Conservation (phyloP, 345 rosid genomes). For the Erodium maritimum region DNA sequence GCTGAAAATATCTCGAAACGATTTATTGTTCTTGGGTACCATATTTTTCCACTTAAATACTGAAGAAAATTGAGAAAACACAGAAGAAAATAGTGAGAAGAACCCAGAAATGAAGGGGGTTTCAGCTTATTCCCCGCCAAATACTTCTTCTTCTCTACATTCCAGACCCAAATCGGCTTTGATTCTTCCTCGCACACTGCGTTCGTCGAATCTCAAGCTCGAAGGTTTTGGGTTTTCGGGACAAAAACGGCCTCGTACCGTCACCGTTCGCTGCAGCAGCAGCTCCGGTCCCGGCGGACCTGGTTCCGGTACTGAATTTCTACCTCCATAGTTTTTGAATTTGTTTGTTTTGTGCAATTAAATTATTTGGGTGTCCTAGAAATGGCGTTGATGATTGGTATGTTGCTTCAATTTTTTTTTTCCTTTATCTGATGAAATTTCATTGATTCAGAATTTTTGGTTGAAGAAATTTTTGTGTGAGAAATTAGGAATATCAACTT, state of each 20-base stretch:
- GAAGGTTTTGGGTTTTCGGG: constrained; percentile 12
- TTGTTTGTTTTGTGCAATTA: neutral
- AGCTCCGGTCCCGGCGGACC: constrained; percentile 5
- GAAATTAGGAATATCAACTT: too few relatives aligned
- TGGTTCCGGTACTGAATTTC: constrained; percentile 18
- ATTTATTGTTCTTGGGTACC: too few relatives aligned
- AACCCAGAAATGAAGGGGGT: constrained; percentile 10
- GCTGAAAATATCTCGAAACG: too few relatives aligned
- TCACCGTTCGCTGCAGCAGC: constrained; percentile 18
- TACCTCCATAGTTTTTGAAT: too few relatives aligned
- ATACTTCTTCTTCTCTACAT: constrained; percentile 8
- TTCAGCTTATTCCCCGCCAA: constrained; percentile 4
- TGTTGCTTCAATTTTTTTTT: neutral
- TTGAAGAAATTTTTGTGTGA: too few relatives aligned
- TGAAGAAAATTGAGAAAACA: neutral
- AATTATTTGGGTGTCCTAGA: neutral
- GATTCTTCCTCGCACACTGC: constrained; percentile 9
- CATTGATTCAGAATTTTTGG: too few relatives aligned
- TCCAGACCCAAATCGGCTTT: constrained; percentile 7
- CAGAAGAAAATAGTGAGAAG: neutral
- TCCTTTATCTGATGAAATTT: too few relatives aligned
- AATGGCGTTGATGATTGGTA: neutral
- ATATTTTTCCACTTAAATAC: too few relatives aligned
- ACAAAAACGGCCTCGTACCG: constrained; percentile 9
- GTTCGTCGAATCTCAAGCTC: constrained; percentile 13